These are phyloP conservation scores for Breynia disticha DNA, from an alignment of 441 rosid species.

Conservation along the genomic window DNA sequence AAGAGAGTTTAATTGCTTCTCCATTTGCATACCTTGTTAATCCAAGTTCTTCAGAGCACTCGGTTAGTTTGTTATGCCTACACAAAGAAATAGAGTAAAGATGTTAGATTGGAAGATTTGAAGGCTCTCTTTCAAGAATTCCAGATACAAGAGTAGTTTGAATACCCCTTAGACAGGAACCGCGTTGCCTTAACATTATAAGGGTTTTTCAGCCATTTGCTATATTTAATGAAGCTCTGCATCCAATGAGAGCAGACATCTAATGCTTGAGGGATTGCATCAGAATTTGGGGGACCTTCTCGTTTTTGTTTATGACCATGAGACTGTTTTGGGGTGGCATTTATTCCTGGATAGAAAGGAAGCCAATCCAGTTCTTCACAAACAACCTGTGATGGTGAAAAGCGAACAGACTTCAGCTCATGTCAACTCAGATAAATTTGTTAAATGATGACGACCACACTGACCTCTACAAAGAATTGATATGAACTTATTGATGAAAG, in stretches of 20 bases:
- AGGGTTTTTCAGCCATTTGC: slow-evolving; percentile 88
- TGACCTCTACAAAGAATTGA: slow-evolving; percentile 96
- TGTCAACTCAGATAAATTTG: slow-evolving; percentile 11
- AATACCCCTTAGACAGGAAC: slow-evolving; percentile 86
- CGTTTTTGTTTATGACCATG: slow-evolving; percentile 55
- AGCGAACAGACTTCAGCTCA: slow-evolving; percentile 13
- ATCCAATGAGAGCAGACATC: slow-evolving; percentile 92
- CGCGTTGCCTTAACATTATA: slow-evolving; percentile 80
- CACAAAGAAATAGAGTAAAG: slow-evolving; percentile 10
- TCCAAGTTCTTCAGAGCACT: slow-evolving; percentile 66
- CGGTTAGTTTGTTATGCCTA: slow-evolving; percentile 74
- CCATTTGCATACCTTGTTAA: slow-evolving; percentile 49
- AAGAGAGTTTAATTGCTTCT: slow-evolving; percentile 4
- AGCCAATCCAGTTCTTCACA: slow-evolving; percentile 99
- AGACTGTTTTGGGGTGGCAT: slow-evolving; percentile 30
- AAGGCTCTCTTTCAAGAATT: slow-evolving; percentile 7
- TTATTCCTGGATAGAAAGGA: slow-evolving; percentile 63
- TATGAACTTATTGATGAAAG: slow-evolving; percentile 94
- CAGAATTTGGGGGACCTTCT: slow-evolving; percentile 71
- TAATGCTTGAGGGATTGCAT: slow-evolving; percentile 59
- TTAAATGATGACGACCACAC: slow-evolving; percentile 18
- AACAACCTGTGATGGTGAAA: slow-evolving; percentile 60
- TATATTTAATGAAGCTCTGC: slow-evolving; percentile 88
- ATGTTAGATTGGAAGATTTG: neutral
- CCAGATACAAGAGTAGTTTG: slow-evolving; percentile 8